Evolutionary conservation across 495 filamentous ascomycete species (phyloP), one percentile per base, ranked within the genome.

Genomic region (Copromyces sp.): DNA sequence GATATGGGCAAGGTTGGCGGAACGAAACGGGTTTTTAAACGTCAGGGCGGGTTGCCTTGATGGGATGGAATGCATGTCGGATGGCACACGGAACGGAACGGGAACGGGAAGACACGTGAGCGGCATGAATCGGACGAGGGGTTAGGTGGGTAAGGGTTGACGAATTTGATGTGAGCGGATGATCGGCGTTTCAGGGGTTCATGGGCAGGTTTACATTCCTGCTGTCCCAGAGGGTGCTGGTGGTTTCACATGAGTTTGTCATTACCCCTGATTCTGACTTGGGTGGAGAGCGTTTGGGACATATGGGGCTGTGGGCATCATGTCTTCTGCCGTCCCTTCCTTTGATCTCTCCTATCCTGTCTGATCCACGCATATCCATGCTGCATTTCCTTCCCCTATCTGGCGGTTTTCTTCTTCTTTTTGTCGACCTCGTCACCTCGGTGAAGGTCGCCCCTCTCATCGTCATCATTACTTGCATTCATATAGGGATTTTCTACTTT

Each of bases 1-100:
- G 86, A 88, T 77, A 87, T 89, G 77, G 86, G 86, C 37, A 88
- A 82, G 78, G 82, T 83, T 37, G 86, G 85, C 39, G 83, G 80
- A 59, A 89, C 85, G 59, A 89, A 86, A 83, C 84, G 89, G 77
- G 80, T 89, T 59, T 90, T 89, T 76, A 74, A 75, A 44, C 59
- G 75, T 38, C 73, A 72, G 61, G 72, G 44, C 14, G 53, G 53
- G 12, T 9, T 65, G 53, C 53, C 53, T 35, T 65, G 29, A 65
- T 65, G 53, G 53, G 53, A 65, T 65, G 53, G 53, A 65, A 65
- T 65, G 53, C 53, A 37, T 35, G 42, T n/a, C 14, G 42, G 29
- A 44, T 24, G 69, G 69, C n/a, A 65, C 53, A 65, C 53, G 29
- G 32, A 16, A 65, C 53, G 53, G 29, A 65, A 35, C 53, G 53